phyloP scores from a whole-genome alignment of 306 rosid species.

The Trichosanthes truncata region DNA sequence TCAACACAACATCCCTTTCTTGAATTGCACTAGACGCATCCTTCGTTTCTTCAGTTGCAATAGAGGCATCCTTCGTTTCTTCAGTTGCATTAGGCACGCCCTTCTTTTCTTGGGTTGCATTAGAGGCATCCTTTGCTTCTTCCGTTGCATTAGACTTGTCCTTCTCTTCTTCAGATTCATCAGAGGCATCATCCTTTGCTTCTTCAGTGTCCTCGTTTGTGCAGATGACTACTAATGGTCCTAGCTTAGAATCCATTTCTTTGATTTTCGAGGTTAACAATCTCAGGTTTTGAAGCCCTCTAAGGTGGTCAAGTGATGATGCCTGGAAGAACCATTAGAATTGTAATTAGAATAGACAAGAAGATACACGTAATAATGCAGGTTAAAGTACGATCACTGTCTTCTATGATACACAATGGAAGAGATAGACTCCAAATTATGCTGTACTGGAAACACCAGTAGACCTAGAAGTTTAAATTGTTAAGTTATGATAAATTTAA shows the following conservation, averaged over 20 bases:
- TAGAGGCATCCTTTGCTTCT: background rate
- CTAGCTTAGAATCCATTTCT: slow-evolving; percentile 46
- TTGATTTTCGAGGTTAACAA: slow-evolving; percentile 41
- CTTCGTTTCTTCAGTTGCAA: background rate
- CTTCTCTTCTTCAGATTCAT: background rate
- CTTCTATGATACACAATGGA: background rate
- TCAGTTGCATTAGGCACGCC: background rate
- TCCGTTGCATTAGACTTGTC: background rate
- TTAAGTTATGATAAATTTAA: no score
- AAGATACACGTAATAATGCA: no score
- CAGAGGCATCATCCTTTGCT: background rate
- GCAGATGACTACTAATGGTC: slow-evolving; percentile 26
- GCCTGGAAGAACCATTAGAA: slow-evolving; percentile 25
- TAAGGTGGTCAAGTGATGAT: slow-evolving; percentile 29
- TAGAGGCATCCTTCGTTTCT: background rate
- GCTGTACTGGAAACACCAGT: background rate
- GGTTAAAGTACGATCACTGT: background rate
- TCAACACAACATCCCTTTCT: background rate
- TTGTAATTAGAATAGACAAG: background rate
- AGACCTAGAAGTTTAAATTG: background rate
- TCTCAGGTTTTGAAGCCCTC: slow-evolving; percentile 50
- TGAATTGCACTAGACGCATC: background rate
- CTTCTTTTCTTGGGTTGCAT: background rate
- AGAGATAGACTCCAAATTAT: background rate
- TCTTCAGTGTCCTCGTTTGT: background rate